phyloP scores from a whole-genome alignment of 208 protist species.

The Leptomonas pyrrhocoris region DNA sequence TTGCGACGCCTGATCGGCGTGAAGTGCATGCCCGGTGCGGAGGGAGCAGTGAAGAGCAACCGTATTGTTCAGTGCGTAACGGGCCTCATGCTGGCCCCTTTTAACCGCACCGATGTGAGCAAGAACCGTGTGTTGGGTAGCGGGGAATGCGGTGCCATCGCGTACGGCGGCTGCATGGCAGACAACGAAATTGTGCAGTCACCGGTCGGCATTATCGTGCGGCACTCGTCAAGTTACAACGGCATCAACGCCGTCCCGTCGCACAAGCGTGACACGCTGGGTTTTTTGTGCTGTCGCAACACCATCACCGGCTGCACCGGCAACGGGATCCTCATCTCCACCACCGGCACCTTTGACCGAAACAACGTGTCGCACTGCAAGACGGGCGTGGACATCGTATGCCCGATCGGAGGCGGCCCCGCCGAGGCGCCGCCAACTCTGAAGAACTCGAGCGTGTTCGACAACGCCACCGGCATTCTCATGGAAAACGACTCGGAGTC shows the following conservation, averaged over 20 bases:
- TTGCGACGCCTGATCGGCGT: slow-evolving; percentile 45
- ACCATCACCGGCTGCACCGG: slow-evolving; percentile 52
- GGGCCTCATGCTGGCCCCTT: slow-evolving; percentile 54
- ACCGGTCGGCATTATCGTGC: slow-evolving; percentile 60
- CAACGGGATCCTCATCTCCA: slow-evolving; percentile 64
- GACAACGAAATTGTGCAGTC: slow-evolving; percentile 67
- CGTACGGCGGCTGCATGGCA: slow-evolving; percentile 65
- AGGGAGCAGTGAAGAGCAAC: slow-evolving; percentile 53
- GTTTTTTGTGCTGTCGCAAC: slow-evolving; percentile 57
- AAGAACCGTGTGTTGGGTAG: slow-evolving; percentile 61
- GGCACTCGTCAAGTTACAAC: slow-evolving; percentile 57
- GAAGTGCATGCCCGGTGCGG: slow-evolving; percentile 44
- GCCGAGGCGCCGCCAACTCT: slow-evolving; percentile 27
- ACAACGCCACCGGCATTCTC: slow-evolving; percentile 61
- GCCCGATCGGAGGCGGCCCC: slow-evolving; percentile 15
- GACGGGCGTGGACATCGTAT: slow-evolving; percentile 57
- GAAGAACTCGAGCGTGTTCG: slow-evolving; percentile 64
- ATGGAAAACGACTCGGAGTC: slow-evolving; percentile 52
- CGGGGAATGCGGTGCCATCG: slow-evolving; percentile 57
- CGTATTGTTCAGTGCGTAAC: slow-evolving; percentile 48
- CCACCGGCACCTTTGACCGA: slow-evolving; percentile 53
- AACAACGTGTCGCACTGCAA: slow-evolving; percentile 75
- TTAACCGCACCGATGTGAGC: slow-evolving; percentile 50
- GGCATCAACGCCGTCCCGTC: slow-evolving; percentile 58
- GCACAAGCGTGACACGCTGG: slow-evolving; percentile 41